Conservation (phyloP, 2,329 filamentous ascomycete genomes). For the Arthrobotrys megalospora region DNA sequence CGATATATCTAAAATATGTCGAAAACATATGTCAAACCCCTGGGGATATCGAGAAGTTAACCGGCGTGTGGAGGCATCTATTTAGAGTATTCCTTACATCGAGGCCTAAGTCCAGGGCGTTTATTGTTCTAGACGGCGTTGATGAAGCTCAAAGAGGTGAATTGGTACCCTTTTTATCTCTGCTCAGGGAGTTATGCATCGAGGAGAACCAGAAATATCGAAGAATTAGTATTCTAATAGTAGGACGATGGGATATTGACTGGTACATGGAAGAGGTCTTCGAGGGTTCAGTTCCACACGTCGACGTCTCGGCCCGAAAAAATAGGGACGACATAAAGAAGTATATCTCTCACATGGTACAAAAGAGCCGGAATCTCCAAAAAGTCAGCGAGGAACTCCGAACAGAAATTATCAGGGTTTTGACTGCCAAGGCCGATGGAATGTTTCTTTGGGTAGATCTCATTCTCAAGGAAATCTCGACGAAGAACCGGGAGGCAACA, state of each 20-base stretch:
- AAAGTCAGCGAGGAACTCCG: not conserved
- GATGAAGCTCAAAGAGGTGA: conserved; percentile 6
- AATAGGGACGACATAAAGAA: not conserved
- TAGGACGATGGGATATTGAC: conserved; percentile 4
- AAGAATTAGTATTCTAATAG: not conserved
- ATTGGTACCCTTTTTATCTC: not conserved
- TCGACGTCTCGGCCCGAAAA: not conserved
- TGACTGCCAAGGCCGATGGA: not conserved
- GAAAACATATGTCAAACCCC: not conserved
- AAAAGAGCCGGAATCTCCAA: not conserved
- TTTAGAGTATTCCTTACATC: not conserved
- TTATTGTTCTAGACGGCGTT: conserved; percentile 15
- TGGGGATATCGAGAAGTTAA: not conserved
- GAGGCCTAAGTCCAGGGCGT: not conserved
- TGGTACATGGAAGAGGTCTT: conserved; percentile 12
- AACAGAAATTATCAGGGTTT: conserved; percentile 1
- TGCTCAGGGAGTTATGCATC: not conserved
- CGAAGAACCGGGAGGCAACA: conserved; percentile 6
- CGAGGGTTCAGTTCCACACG: not conserved
- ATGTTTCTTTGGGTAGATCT: conserved; percentile 35
- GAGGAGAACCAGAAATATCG: too few species aligned
- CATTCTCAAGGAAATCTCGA: conserved; percentile 21
- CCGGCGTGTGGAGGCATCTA: conserved; percentile 1
- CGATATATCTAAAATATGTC: not conserved
- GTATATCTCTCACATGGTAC: not conserved